These are phyloP conservation scores for Claviceps lovelessii DNA, from an alignment of 2,329 filamentous ascomycete genomes.

Conservation along the genomic window DNA sequence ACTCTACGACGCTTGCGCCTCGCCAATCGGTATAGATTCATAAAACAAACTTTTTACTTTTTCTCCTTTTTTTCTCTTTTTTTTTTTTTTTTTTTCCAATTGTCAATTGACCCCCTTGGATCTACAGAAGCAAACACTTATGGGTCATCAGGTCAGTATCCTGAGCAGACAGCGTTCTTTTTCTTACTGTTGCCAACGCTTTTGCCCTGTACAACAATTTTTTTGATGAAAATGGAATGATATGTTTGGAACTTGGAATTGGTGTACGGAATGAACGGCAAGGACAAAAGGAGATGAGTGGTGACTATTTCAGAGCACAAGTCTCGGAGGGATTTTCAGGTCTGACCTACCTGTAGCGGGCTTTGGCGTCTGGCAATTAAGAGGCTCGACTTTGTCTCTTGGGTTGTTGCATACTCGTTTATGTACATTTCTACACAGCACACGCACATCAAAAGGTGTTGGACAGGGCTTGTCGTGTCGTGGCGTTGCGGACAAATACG, in stretches of 20 bases:
- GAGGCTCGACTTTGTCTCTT: background rate
- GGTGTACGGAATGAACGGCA: background rate
- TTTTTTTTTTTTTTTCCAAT: background rate
- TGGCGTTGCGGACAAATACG: slow-evolving; percentile 15
- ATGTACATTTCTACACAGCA: slow-evolving; percentile 27
- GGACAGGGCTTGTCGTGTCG: slow-evolving; percentile 17
- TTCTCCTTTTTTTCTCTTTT: background rate
- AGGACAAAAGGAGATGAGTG: background rate
- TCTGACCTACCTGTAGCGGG: background rate
- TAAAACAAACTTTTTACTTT: background rate
- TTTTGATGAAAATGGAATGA: slow-evolving; percentile 11
- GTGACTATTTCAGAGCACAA: background rate
- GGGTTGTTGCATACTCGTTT: slow-evolving; percentile 14
- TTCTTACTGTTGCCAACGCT: slow-evolving; percentile 1
- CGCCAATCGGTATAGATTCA: background rate
- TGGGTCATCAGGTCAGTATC: background rate
- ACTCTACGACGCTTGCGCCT: background rate
- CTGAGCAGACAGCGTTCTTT: background rate
- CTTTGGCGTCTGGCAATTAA: background rate
- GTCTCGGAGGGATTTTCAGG: background rate
- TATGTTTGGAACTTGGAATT: background rate
- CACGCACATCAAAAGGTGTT: slow-evolving; percentile 35
- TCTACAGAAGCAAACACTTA: background rate
- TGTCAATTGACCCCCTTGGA: background rate
- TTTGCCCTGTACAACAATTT: slow-evolving; percentile 16